Conservation (phyloP, 2,329 filamentous ascomycete genomes). For the Sarocladium brachiariae region DNA sequence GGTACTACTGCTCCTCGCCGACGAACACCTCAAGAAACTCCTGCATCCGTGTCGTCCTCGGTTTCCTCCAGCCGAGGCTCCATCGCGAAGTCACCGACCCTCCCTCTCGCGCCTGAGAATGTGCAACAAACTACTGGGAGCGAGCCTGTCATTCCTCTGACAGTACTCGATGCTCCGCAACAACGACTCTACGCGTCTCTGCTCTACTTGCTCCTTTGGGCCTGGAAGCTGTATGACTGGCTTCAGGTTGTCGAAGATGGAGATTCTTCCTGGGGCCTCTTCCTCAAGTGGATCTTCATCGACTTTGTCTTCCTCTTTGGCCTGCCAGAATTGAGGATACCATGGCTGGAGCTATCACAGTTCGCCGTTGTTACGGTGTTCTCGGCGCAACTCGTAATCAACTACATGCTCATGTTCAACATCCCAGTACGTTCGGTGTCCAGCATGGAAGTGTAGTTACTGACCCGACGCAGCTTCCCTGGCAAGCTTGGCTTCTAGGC, state of each 20-base stretch:
- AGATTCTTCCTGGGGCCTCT: slow-evolving; percentile 79
- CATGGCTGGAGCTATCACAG: slow-evolving; percentile 90
- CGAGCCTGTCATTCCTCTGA: slow-evolving; percentile 70
- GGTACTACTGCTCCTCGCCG: slow-evolving; percentile 38
- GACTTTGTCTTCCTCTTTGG: slow-evolving; percentile 85
- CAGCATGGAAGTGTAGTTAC: background rate
- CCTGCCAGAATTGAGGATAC: slow-evolving; percentile 80
- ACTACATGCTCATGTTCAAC: slow-evolving; percentile 89
- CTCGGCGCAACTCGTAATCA: slow-evolving; percentile 61
- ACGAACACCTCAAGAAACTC: slow-evolving; percentile 25
- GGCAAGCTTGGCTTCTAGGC: slow-evolving; percentile 65
- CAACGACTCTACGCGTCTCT: slow-evolving; percentile 82
- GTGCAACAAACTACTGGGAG: slow-evolving; percentile 20
- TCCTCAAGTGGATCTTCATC: slow-evolving; percentile 87
- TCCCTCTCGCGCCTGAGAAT: slow-evolving; percentile 44
- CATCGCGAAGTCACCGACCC: slow-evolving; percentile 24
- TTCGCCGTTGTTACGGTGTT: slow-evolving; percentile 66
- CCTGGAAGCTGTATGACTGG: slow-evolving; percentile 86
- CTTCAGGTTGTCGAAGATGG: slow-evolving; percentile 71
- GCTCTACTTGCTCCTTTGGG: slow-evolving; percentile 69
- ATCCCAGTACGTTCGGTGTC: slow-evolving; percentile 57
- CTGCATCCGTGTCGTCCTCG: slow-evolving; percentile 21
- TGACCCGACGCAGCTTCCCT: slow-evolving; percentile 51
- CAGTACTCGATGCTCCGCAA: slow-evolving; percentile 79
- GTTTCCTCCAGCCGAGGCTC: slow-evolving; percentile 21